Evolutionary conservation across 257 asterid species (phyloP).

Genomic region (Rehmannia glutinosa): DNA sequence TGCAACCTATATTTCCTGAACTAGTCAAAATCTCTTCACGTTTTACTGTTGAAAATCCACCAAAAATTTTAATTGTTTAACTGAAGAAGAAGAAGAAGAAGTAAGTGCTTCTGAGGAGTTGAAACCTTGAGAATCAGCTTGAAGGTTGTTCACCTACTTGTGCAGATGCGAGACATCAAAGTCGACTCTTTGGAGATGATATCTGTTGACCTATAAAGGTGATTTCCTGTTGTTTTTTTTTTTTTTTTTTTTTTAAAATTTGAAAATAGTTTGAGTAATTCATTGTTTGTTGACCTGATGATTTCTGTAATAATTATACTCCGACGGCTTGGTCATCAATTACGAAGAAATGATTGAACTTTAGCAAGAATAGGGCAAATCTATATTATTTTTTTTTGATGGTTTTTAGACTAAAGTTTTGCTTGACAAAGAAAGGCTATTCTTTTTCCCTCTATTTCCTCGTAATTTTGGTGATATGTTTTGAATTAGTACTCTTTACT

Average conservation of each 20-base stretch:
- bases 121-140: slow-evolving; percentile 15
- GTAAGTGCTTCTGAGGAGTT: background rate
- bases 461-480: slow-evolving; percentile 1
- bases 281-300: slow-evolving; percentile 7
- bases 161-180: background rate
- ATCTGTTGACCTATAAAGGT: slow-evolving; percentile 28
- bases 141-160: background rate
- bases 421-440: background rate
- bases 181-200: slow-evolving; percentile 17
- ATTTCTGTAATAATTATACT: background rate
- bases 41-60: background rate
- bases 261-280: background rate
- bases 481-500: background rate
- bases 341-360: background rate
- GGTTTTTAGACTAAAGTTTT: background rate
- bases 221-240: background rate
- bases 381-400: too few relatives aligned
- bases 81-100: background rate
- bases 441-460: background rate
- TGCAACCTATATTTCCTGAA: background rate
- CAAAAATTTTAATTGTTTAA: background rate
- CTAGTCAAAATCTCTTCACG: background rate
- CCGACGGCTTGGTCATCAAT: background rate
- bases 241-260: background rate
- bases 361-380: background rate